Base-by-base conservation (phyloP, 441 rosid species). In the Metrosideros polymorpha region DNA sequence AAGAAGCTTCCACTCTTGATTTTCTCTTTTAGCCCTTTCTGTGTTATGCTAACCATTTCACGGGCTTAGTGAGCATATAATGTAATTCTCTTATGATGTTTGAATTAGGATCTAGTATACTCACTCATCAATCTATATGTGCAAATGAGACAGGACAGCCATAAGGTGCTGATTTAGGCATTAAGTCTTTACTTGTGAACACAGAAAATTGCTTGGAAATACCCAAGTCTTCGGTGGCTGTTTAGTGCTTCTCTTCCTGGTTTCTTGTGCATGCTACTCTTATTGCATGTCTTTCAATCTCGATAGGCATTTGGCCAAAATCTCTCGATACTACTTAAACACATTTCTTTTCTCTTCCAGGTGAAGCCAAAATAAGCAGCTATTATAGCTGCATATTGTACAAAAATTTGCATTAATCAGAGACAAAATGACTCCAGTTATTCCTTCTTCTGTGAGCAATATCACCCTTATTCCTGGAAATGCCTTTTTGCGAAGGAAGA, bases 401-500 rank as follows among this genome's bases (percentile, higher is more conserved):
- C 85, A 51, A 76, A 85, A 35, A 50, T 45, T 85, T 79, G 50
- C 88, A 51, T 71, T 39, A 22, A 83, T 49, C 87, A 87, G 54
- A 89, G 84, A 55, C 86, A 91, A 86, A 84, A 96, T 97, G 99
- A 91, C 92, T 56, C 93, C 94, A 5, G 87, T 90, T 32, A 90
- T 90, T 82, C 94, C 94, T 49, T 92, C 93, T 88, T 93, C 98
- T 50, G 86, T 92, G 19, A 92, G 89, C 92, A 94, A 89, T 87
- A 84, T 93, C 55, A 89, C 92, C 86, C 94, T 94, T 83, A 87
- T 95, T 89, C 94, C 95, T 3, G 94, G 95, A 89, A 88, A 91
- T 55, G 88, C 93, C 85, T 92, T 92, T 84, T 89, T 90, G 12
- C 87, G 87, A 61, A 91, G 92, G 89, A 93, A 90, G 89, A 90